A percentile compares a stretch with the other conserved stretches of the same genome.
phyloP scores from a whole-genome alignment of 768 basidiomycete genomes.

The Termitomyces sp. region DNA sequence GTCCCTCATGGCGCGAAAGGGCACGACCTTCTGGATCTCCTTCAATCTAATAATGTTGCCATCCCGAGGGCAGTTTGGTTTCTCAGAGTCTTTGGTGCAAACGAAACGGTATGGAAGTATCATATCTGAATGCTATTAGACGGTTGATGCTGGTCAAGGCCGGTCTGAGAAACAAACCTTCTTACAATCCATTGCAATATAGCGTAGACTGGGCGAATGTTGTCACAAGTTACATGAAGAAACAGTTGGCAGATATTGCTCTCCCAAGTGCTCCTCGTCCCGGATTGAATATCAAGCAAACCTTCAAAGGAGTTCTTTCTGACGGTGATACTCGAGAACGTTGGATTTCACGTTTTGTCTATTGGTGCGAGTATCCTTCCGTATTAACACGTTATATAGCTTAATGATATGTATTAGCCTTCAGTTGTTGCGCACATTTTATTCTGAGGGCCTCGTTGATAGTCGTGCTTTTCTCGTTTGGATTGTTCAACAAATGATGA shows the following conservation, averaged over 20 bases:
- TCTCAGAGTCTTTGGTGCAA: slow-evolving; percentile 80
- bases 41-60: slow-evolving; percentile 73
- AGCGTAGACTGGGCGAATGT: slow-evolving; percentile 84
- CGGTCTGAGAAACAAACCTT: slow-evolving; percentile 70
- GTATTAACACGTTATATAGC: background rate
- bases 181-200: slow-evolving; percentile 81
- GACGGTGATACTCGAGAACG: slow-evolving; percentile 67
- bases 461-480: slow-evolving; percentile 72
- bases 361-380: slow-evolving; percentile 48
- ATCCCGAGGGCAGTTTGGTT: slow-evolving; percentile 87
- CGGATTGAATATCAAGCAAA: slow-evolving; percentile 77
- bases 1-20: slow-evolving; percentile 88
- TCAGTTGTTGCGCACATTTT: slow-evolving; percentile 69
- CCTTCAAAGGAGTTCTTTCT: slow-evolving; percentile 77
- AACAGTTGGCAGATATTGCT: slow-evolving; percentile 74
- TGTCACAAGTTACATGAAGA: slow-evolving; percentile 78
- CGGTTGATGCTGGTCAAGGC: slow-evolving; percentile 32
- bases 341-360: slow-evolving; percentile 78
- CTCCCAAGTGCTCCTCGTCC: slow-evolving; percentile 76
- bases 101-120: slow-evolving; percentile 61
- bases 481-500: slow-evolving; percentile 75
- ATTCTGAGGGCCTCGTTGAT: slow-evolving; percentile 78
- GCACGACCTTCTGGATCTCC: slow-evolving; percentile 74
- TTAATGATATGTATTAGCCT: slow-evolving; percentile 40
- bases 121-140: background rate